phyloP scores from a whole-genome alignment of 148 eudicot genomes.

The Bassia scoparia region DNA sequence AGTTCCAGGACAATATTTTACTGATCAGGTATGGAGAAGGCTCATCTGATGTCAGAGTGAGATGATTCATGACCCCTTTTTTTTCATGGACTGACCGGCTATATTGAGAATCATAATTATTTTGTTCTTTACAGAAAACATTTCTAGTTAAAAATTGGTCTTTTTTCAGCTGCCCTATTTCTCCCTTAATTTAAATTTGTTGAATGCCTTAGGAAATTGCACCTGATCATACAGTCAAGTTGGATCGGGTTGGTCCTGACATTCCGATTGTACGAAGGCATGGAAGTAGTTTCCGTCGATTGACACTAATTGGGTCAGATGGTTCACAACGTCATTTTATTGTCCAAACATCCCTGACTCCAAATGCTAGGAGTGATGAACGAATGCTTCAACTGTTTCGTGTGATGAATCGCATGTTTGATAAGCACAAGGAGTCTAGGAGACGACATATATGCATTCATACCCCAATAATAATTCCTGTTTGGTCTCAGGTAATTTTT shows the following conservation, averaged over 20 bases:
- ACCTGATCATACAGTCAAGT: constrained; percentile 95
- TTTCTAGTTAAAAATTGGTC: neutral
- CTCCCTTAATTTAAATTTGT: neutral
- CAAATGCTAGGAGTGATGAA: constrained; percentile 97
- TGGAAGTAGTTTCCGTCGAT: constrained; percentile 94
- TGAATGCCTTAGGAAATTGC: constrained; percentile 62
- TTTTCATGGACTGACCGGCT: neutral
- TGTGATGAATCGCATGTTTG: constrained; percentile 93
- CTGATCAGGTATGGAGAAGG: constrained; percentile 67
- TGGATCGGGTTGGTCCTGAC: constrained; percentile 96
- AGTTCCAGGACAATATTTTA: constrained; percentile 94
- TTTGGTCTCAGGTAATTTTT: constrained; percentile 88
- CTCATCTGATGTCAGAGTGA: neutral
- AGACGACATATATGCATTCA: constrained; percentile 92
- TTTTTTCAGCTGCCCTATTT: neutral
- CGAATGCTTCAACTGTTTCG: constrained; percentile 98
- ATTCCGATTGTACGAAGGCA: constrained; percentile 94
- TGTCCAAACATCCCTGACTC: constrained; percentile 89
- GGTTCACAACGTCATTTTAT: constrained; percentile 98
- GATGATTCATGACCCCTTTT: no score
- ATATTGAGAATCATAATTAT: neutral
- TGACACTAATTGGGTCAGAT: constrained; percentile 95
- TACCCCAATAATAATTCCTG: constrained; percentile 95
- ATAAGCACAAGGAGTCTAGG: constrained; percentile 95
- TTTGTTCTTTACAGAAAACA: neutral